Evolutionary conservation across 768 basidiomycete genomes (phyloP).

Genomic region (Suillus variegatus): DNA sequence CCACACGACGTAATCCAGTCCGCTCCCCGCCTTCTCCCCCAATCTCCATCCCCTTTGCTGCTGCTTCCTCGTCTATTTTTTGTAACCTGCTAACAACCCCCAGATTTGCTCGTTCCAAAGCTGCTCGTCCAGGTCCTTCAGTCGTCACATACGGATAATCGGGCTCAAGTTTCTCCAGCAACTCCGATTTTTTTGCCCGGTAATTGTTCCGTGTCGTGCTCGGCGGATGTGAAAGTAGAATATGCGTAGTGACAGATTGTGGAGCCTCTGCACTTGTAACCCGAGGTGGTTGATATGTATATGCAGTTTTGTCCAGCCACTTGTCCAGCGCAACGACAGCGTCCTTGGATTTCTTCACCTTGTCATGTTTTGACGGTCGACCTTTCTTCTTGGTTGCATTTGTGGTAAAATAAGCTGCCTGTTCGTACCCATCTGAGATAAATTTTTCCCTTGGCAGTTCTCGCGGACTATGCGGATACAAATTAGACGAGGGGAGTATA

Average conservation of each 20-base stretch:
- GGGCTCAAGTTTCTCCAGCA: slow-evolving; percentile 40
- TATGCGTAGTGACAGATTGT: slow-evolving; percentile 29
- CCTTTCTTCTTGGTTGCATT: slow-evolving; percentile 54
- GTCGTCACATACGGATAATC: slow-evolving; percentile 14
- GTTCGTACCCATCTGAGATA: slow-evolving; percentile 30
- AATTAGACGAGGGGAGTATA: slow-evolving; percentile 54
- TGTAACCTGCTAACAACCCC: slow-evolving; percentile 54
- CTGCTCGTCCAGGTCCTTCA: slow-evolving; percentile 23
- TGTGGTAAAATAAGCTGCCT: slow-evolving; percentile 7
- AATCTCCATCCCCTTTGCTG: slow-evolving; percentile 40
- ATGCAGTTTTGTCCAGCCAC: slow-evolving; percentile 45
- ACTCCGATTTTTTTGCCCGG: slow-evolving; percentile 38
- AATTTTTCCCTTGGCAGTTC: slow-evolving; percentile 70
- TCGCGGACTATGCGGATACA: slow-evolving; percentile 59
- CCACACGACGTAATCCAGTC: slow-evolving; percentile 48
- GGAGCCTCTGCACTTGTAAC: slow-evolving; percentile 1
- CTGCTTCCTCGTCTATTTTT: slow-evolving; percentile 49
- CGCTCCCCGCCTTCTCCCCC: slow-evolving; percentile 43
- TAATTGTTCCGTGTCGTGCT: slow-evolving; percentile 42
- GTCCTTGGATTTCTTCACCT: slow-evolving; percentile 51
- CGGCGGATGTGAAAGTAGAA: slow-evolving; percentile 34
- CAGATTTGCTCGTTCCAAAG: slow-evolving; percentile 47
- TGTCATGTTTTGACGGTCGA: slow-evolving; percentile 63
- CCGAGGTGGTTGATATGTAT: slow-evolving; percentile 18
- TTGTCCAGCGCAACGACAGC: slow-evolving; percentile 50